Evolutionary conservation across 306 rosid species (phyloP).

Genomic region (Fragaria nilgerrensis): DNA sequence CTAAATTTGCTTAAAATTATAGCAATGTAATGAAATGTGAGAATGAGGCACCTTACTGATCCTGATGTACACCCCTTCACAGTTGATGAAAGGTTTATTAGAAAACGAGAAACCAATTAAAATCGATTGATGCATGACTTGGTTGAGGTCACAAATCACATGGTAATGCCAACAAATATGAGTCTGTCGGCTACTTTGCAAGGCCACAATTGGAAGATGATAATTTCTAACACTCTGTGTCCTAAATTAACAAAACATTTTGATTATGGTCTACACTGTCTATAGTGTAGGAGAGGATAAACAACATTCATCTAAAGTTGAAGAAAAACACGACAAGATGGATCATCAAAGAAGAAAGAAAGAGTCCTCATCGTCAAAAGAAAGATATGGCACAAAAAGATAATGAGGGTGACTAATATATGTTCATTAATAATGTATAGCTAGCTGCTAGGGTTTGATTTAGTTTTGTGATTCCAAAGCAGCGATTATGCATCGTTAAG

Average conservation of each 20-base stretch:
- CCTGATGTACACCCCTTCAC: not conserved
- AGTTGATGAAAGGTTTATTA: not conserved
- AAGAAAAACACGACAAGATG: conserved; percentile 53
- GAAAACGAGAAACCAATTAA: conserved; percentile 47
- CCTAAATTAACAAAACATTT: conserved; percentile 41
- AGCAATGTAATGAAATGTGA: not conserved
- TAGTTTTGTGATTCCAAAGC: conserved; percentile 51
- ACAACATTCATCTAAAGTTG: conserved; percentile 47
- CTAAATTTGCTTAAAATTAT: not conserved
- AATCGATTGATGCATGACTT: conserved; percentile 44
- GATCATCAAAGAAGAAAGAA: conserved; percentile 30
- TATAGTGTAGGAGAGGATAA: conserved; percentile 75
- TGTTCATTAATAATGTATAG: not conserved
- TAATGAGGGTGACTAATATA: conserved; percentile 25
- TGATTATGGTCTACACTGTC: conserved; percentile 68
- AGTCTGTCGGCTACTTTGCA: conserved; percentile 92
- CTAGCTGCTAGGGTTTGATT: not conserved
- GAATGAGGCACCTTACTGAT: not conserved
- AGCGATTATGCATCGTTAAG: conserved; percentile 44
- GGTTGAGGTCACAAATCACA: conserved; percentile 84
- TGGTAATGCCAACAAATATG: conserved; percentile 63
- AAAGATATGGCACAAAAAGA: conserved; percentile 14
- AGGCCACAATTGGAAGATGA: conserved; percentile 61
- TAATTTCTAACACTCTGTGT: conserved; percentile 40
- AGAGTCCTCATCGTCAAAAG: not conserved